Conservation (phyloP, 2,329 filamentous ascomycete species). For the Triangularia verruculosa region DNA sequence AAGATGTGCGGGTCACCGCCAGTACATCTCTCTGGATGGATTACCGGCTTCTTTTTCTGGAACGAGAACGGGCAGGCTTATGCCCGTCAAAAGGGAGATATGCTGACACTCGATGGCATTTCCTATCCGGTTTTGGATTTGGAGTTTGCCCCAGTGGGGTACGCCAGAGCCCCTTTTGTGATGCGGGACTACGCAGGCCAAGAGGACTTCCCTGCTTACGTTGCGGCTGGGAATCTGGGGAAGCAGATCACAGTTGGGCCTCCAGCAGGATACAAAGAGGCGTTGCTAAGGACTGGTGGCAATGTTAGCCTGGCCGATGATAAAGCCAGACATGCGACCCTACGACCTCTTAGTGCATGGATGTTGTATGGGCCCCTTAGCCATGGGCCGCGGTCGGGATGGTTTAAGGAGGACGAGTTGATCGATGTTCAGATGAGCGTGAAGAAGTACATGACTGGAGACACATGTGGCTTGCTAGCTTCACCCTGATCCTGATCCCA, state of each 20-base stretch:
- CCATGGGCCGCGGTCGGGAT: not conserved
- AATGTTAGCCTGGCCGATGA: constrained; percentile 13
- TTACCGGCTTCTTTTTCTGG: constrained; percentile 48
- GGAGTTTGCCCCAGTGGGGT: constrained; percentile 33
- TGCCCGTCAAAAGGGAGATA: constrained; percentile 11
- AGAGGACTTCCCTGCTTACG: constrained; percentile 33
- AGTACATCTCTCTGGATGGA: constrained; percentile 45
- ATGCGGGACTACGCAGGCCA: constrained; percentile 35
- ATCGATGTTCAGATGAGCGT: constrained; percentile 1
- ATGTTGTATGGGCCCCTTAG: constrained; percentile 25
- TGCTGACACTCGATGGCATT: constrained; percentile 23
- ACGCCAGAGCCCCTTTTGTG: constrained; percentile 39
- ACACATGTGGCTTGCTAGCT: constrained; percentile 8
- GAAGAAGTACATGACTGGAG: constrained; percentile 6
- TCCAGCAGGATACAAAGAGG: constrained; percentile 32
- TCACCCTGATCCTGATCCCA: not conserved
- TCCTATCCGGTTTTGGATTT: constrained; percentile 28
- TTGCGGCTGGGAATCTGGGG: constrained; percentile 38
- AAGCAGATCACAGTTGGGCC: constrained; percentile 27
- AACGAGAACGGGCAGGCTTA: constrained; percentile 33
- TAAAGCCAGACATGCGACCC: constrained; percentile 26
- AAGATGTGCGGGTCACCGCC: constrained; percentile 33
- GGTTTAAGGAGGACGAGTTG: constrained; percentile 7
- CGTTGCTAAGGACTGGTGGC: constrained; percentile 31
- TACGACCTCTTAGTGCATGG: constrained; percentile 24